Conservation (phyloP, 2,329 filamentous ascomycete species). For the Chaetothyriales sp. region DNA sequence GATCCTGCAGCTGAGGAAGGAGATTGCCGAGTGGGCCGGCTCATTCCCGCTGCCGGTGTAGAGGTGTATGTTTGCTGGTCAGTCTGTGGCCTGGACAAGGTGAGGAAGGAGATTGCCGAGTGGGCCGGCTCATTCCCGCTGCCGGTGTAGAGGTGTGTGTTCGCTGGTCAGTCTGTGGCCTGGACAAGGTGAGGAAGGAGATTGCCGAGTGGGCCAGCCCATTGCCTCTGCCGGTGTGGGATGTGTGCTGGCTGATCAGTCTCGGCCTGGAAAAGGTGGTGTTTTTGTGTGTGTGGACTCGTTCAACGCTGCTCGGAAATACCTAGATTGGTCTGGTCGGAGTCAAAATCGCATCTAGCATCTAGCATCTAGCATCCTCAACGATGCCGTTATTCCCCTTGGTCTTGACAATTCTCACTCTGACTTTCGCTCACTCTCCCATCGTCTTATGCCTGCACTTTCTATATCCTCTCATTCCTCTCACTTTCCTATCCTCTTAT, state of each 20-base stretch:
- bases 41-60: slow-evolving; percentile 83
- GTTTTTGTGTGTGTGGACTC: slow-evolving; percentile 1
- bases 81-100: slow-evolving; percentile 27
- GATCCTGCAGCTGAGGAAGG: slow-evolving; percentile 74
- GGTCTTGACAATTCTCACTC: background rate
- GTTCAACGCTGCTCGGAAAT: too few species aligned
- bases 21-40: slow-evolving; percentile 76
- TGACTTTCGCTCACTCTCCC: background rate
- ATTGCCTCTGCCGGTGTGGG: slow-evolving; percentile 76
- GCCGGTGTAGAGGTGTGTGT: slow-evolving; percentile 44
- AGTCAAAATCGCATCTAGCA: background rate
- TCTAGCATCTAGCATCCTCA: background rate
- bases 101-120: slow-evolving; percentile 75
- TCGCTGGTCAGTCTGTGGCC: background rate
- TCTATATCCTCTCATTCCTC: too few species aligned
- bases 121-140: slow-evolving; percentile 91
- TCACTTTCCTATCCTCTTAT: background rate
- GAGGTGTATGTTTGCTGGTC: background rate
- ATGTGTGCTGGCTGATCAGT: background rate
- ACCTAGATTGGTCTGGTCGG: background rate
- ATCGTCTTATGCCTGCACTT: background rate
- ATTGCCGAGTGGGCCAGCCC: slow-evolving; percentile 72
- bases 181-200: slow-evolving; percentile 77
- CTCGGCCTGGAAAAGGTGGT: slow-evolving; percentile 2
- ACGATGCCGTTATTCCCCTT: background rate